Evolutionary conservation across 129 eudicot genomes (phyloP), one percentile per base, ranked within the genome.

Genomic region (Flaveria ramosissima): DNA sequence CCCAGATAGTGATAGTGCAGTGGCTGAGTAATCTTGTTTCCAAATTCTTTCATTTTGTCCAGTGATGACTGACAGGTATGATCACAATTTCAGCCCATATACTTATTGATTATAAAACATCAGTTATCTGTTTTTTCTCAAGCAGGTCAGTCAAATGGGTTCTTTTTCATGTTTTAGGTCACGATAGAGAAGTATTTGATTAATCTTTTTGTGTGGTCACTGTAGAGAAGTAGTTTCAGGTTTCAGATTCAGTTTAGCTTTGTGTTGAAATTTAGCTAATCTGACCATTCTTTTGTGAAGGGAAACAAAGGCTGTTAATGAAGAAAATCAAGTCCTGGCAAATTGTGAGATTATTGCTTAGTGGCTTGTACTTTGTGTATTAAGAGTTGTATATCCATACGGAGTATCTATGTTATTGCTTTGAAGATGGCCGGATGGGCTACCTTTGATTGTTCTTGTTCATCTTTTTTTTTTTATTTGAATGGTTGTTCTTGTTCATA

Each of bases 1-100:
- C 73, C 94, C 96, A 1, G 98, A 86, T 82, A 72, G 72, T 72
- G 83, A 23, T 39, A 59, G 32, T 11, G 65, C 65, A 21, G 78
- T 74, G 78, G 51, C 51, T 8, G 69, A 72, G 74, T 72, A 41
- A 72, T 72, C 30, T 64, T 24, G 8, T 63, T 63, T 23, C 14
- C 65, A 24, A 9, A 10, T 59, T 59, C 36, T 59, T 23, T 21
- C 36, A 59, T 21, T 36, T 9, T 59, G 65, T 56, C 62, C 26
- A 19, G 23, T n/a, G 62, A 17, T 10, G 10, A 45, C 0, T 8
- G 50, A 45, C 50, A 0, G 62, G 62, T 56, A 56, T 21, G 36
- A 3, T 59, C 13, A 53, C 23, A 53, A 17, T 53, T 53, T 53
- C 60, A 53, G 23, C 24, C 60, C 2, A n/a, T 53, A 5, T 53